Evolutionary conservation across 192 early-diverging fungal genomes (phyloP), one percentile per base, ranked within the genome.

Genomic region (Globomyces pollinis-pini): DNA sequence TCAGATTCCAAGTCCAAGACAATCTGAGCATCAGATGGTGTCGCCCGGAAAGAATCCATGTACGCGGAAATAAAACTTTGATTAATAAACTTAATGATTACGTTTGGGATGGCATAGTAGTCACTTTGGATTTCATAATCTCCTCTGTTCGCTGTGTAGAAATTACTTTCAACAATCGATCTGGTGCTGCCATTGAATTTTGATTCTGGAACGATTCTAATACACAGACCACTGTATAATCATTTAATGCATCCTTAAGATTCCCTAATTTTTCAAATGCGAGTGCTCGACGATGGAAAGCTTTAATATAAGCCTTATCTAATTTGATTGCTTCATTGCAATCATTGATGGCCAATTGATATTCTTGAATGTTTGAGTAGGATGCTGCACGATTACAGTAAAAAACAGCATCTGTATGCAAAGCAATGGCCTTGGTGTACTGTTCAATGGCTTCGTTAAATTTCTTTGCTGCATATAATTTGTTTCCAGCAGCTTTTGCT

Each of bases 381-480:
- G 93, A 95, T 7, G 94, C 96, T 15, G 93, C 94, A 30, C 96
- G 87, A 79, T 99, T 99, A 59, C 87, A 87, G 74, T 81, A 98
- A 63, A 86, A 97, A 36, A 99, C 86, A 3, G 93, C 81, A 67
- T 89, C 81, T 32, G 86, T 73, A 33, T 75, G 76, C 58, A 94
- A 86, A 18, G 74, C 78, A 63, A 99, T 86, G 0, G 96, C 96
- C 67, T 89, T 79, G 13, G 90, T 81, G 77, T 99, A 99, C 16
- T 87, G 63, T 50, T 84, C 79, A 47, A 91, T 86, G 6, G 94
- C 96, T 57, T 89, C 88, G 12, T 78, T 59, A 74, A 86, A 95
- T 63, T 88, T 87, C 64, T 85, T 89, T 61, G 78, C 78, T 20
- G 76, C 73, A 72, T 89, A 99, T 69, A 85, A 83, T 59, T 78